These are phyloP conservation scores for Penicillium fuscoglaucum DNA, from an alignment of 2,329 filamentous ascomycete species.

Conservation along the genomic window DNA sequence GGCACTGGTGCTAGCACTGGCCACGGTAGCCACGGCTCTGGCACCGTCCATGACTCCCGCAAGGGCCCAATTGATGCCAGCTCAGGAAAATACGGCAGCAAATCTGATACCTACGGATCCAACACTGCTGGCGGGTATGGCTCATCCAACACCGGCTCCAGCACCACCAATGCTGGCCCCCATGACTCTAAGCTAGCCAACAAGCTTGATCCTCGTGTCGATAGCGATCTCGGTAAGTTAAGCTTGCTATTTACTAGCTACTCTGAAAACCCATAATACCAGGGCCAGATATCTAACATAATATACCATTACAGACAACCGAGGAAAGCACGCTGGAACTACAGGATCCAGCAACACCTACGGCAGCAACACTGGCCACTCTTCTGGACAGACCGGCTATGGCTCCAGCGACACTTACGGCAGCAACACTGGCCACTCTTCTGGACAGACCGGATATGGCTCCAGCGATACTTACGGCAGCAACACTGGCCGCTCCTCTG, in stretches of 20 bases:
- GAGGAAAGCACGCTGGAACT: background rate
- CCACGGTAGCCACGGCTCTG: slow-evolving; percentile 1
- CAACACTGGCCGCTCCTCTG: background rate
- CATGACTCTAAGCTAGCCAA: slow-evolving; percentile 50
- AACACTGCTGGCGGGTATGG: slow-evolving; percentile 11
- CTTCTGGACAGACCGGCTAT: background rate
- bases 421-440: background rate
- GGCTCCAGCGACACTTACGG: background rate
- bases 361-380: background rate
- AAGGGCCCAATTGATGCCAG: slow-evolving; percentile 1
- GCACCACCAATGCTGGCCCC: slow-evolving; percentile 34
- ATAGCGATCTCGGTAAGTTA: slow-evolving; percentile 24
- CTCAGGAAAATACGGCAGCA: slow-evolving; percentile 2
- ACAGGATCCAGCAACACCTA: background rate
- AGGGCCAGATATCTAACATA: background rate
- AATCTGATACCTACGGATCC: slow-evolving; percentile 1
- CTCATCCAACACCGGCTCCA: slow-evolving; percentile 12
- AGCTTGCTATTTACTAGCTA: background rate
- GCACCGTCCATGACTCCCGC: slow-evolving; percentile 4
- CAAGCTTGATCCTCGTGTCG: slow-evolving; percentile 50
- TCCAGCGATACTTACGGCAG: background rate
- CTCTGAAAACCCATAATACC: too few species aligned
- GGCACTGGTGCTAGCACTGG: background rate
- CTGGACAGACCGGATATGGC: background rate
- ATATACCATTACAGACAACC: background rate